Evolutionary conservation across 116 monocot species (phyloP).

Genomic region (Posidonia oceanica): DNA sequence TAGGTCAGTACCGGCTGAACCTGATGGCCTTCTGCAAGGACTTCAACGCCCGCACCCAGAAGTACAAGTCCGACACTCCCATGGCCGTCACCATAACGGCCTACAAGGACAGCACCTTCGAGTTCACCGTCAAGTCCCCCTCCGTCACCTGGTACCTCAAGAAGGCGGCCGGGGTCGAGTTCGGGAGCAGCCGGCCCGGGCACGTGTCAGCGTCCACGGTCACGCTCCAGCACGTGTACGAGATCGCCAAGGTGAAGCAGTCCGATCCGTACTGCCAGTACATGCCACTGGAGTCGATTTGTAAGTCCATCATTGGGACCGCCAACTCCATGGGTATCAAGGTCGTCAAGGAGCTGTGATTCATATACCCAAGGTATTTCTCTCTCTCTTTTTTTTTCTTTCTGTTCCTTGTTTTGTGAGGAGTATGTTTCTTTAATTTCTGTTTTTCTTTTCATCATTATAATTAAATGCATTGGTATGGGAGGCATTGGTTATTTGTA

Average conservation of each 20-base stretch:
- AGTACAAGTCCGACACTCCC: slow-evolving; percentile 91
- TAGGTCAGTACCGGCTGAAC: slow-evolving; percentile 88
- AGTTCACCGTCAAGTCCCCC: slow-evolving; percentile 87
- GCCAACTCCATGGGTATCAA: slow-evolving; percentile 90
- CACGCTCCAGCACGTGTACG: slow-evolving; percentile 70
- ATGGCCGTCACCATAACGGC: slow-evolving; percentile 90
- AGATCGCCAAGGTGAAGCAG: slow-evolving; percentile 96
- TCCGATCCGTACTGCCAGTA: slow-evolving; percentile 58
- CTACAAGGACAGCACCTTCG: slow-evolving; percentile 92
- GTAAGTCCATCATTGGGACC: slow-evolving; percentile 87
- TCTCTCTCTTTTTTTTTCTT: too few relatives aligned
- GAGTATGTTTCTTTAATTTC: too few relatives aligned
- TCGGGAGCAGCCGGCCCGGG: slow-evolving; percentile 74
- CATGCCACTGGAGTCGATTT: slow-evolving; percentile 71
- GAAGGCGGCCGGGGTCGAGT: slow-evolving; percentile 85
- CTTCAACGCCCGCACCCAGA: slow-evolving; percentile 94
- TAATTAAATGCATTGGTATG: too few relatives aligned
- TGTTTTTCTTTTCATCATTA: too few relatives aligned
- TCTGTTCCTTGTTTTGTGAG: too few relatives aligned
- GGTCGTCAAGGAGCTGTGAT: slow-evolving; percentile 74
- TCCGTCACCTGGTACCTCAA: slow-evolving; percentile 84
- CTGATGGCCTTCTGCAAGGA: slow-evolving; percentile 99
- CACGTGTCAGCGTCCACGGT: slow-evolving; percentile 54
- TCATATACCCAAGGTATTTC: too few relatives aligned
- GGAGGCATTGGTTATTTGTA: too few relatives aligned